phyloP scores from a whole-genome alignment of 257 asterid genomes.

The Verbena officinalis region DNA sequence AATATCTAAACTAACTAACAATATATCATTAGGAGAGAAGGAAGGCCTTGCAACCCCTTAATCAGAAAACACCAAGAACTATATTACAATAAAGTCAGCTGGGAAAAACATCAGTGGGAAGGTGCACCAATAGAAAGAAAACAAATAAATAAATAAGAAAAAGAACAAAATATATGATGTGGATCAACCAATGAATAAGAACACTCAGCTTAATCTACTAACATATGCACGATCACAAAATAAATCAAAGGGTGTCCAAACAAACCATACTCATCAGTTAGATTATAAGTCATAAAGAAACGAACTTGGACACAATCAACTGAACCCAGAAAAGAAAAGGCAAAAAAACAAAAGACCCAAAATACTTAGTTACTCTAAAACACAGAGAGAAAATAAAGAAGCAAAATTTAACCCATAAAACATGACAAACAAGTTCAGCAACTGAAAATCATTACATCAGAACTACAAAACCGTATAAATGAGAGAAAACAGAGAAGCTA shows the following conservation, averaged over 20 bases:
- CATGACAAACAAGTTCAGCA: constrained; percentile 14
- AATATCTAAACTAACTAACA: no score
- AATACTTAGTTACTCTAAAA: not conserved
- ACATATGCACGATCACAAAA: not conserved
- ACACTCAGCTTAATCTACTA: no score
- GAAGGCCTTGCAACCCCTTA: not conserved
- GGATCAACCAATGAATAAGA: no score
- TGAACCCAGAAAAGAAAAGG: not conserved
- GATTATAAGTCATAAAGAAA: not conserved
- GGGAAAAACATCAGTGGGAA: not conserved
- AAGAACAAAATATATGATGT: not conserved
- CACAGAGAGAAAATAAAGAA: not conserved
- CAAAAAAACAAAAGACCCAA: not conserved
- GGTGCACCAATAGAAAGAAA: not conserved
- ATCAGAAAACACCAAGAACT: not conserved
- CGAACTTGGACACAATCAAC: not conserved
- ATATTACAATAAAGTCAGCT: not conserved
- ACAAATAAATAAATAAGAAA: no score
- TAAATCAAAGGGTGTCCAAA: constrained; percentile 1
- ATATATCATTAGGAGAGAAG: not conserved
- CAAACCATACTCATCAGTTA: not conserved
- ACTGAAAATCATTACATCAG: not conserved
- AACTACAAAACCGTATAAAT: not conserved
- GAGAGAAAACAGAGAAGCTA: not conserved
- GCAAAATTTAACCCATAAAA: constrained; percentile 15